Evolutionary conservation across 2,329 filamentous ascomycete genomes (phyloP).

Genomic region (Exserohilum rostratum): DNA sequence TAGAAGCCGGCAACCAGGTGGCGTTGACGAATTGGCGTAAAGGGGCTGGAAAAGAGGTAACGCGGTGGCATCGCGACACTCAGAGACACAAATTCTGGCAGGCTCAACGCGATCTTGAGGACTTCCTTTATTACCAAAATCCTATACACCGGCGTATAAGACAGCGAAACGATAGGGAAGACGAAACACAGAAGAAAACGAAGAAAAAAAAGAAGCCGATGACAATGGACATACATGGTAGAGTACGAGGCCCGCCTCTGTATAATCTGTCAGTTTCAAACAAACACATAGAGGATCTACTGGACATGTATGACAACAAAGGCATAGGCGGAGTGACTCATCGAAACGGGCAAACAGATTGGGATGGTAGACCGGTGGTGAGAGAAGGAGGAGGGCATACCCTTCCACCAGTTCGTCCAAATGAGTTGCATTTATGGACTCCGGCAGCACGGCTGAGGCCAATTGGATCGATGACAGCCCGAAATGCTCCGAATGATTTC

Average conservation of each 20-base stretch:
- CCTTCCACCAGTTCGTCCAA: neutral
- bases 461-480: neutral
- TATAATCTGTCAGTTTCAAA: too few species aligned
- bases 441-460: neutral
- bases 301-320: neutral
- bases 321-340: neutral
- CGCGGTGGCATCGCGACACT: neutral
- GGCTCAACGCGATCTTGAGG: neutral
- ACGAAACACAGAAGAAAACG: too few species aligned
- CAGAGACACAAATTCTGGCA: neutral
- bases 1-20: neutral
- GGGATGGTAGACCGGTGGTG: neutral
- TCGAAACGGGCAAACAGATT: neutral
- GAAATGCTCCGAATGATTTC: neutral
- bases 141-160: neutral
- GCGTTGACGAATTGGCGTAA: neutral
- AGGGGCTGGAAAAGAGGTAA: neutral
- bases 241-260: too few species aligned
- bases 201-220: too few species aligned
- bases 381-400: neutral
- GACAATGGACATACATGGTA: neutral
- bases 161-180: too few species aligned
- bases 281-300: neutral
- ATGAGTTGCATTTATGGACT: neutral
- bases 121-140: constrained; percentile 1